Percentiles rank a stretch among this genome's conserved stretches.
Evolutionary conservation across 140 eudicot species (phyloP).

Genomic region (Oenanthe javanica): DNA sequence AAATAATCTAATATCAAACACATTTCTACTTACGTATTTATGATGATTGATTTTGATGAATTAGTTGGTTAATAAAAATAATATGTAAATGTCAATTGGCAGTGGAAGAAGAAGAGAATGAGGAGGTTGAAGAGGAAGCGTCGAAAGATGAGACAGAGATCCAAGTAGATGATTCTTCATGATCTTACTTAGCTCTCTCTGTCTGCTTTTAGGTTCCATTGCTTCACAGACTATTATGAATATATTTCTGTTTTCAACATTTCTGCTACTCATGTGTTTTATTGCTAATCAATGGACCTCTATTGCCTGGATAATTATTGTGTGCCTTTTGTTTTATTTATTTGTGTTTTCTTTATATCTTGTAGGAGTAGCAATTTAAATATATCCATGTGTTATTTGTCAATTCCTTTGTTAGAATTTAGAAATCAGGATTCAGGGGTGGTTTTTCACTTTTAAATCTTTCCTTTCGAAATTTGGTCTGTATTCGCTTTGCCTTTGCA

Average conservation of each 20-base stretch:
- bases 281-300: neutral
- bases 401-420: no score
- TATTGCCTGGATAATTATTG: neutral
- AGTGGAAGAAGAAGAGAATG: slow-evolving; percentile 29
- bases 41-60: no score
- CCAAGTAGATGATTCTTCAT: slow-evolving; percentile 8
- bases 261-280: neutral
- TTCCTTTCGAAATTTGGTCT: no score
- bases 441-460: no score
- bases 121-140: slow-evolving; percentile 35
- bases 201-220: neutral
- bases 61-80: neutral
- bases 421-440: no score
- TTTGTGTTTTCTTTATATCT: neutral
- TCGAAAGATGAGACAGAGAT: slow-evolving; percentile 31
- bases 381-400: no score
- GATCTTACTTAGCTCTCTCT: neutral
- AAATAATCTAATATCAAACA: neutral
- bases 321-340: neutral
- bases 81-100: neutral
- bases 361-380: neutral
- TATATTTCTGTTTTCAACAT: neutral
- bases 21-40: no score
- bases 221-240: neutral
- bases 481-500: no score